Evolutionary conservation across 2,329 filamentous ascomycete species (phyloP).

Genomic region (Bipolaris victoriae): DNA sequence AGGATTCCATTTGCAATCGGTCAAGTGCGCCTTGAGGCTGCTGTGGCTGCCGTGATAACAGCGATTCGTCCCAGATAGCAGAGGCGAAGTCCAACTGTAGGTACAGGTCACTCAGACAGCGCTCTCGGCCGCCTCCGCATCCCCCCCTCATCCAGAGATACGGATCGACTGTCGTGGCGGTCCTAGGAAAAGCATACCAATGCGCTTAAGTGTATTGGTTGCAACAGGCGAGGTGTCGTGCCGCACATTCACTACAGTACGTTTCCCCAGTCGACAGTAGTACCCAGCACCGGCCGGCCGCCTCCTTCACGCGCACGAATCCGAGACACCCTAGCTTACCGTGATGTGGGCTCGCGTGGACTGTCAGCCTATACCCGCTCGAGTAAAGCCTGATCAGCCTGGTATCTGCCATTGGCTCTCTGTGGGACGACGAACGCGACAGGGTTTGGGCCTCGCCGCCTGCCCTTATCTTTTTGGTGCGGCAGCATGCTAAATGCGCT

Average conservation of each 20-base stretch:
- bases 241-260: constrained; percentile 2
- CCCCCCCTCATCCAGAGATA: neutral
- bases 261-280: constrained; percentile 5
- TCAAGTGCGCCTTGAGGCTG: constrained; percentile 7
- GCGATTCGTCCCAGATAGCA: constrained; percentile 12
- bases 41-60: constrained; percentile 15
- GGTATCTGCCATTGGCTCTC: constrained; percentile 16
- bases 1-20: constrained; percentile 19
- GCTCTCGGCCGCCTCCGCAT: constrained; percentile 13
- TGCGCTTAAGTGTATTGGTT: constrained; percentile 1
- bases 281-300: constrained; percentile 9
- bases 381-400: constrained; percentile 13
- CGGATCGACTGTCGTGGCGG: constrained; percentile 8
- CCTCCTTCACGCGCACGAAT: constrained; percentile 9
- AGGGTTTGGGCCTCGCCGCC: constrained; percentile 21
- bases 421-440: constrained; percentile 9
- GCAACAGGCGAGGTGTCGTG: constrained; percentile 11
- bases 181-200: constrained; percentile 10
- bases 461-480: constrained; percentile 44
- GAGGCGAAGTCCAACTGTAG: constrained; percentile 14
- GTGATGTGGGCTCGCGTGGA: constrained; percentile 16
- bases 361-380: constrained; percentile 9
- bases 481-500: constrained; percentile 35
- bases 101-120: neutral
- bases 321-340: constrained; percentile 13